A percentile compares a stretch with the other conserved stretches of the same genome.
phyloP scores from a whole-genome alignment of 2,329 filamentous ascomycete genomes.

The Ophiostoma fasciatum region DNA sequence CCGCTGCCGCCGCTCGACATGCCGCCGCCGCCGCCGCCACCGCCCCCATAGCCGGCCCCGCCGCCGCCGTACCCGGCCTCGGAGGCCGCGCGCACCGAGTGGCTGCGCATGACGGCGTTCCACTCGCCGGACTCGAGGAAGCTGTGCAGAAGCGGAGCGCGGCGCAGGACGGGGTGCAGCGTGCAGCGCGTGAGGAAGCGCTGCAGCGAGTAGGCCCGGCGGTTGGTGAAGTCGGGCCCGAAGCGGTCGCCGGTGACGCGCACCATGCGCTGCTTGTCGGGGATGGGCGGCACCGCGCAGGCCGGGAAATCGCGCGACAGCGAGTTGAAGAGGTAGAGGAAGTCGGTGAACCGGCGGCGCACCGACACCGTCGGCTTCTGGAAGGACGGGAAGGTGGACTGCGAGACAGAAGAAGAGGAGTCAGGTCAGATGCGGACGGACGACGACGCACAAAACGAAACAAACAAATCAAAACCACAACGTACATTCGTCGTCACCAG shows the following conservation, averaged over 20 bases:
- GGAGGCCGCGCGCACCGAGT: conserved; percentile 50
- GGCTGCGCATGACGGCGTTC: conserved; percentile 86
- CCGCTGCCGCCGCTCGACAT: conserved; percentile 34
- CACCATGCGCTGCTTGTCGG: conserved; percentile 98
- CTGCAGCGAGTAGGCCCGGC: conserved; percentile 78
- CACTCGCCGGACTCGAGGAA: conserved; percentile 91
- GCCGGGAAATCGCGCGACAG: conserved; percentile 78
- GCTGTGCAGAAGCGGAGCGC: conserved; percentile 65
- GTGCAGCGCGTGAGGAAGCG: conserved; percentile 79
- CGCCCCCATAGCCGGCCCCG: conserved; percentile 30
- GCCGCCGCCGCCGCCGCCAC: conserved; percentile 35
- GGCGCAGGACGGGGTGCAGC: conserved; percentile 75
- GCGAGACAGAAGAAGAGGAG: not conserved
- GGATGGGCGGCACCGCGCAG: conserved; percentile 83
- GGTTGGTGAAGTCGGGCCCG: conserved; percentile 77
- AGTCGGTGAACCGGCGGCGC: conserved; percentile 91
- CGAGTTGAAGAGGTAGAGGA: conserved; percentile 89
- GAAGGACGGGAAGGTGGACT: conserved; percentile 93
- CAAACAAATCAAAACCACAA: not conserved
- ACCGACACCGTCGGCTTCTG: conserved; percentile 65
- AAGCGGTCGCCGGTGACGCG: conserved; percentile 96
- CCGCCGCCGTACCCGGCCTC: conserved; percentile 23
- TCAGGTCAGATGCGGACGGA: too few relatives aligned
- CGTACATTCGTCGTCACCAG: conserved; percentile 75
- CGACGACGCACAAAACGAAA: too few relatives aligned